Evolutionary conservation across 2,329 filamentous ascomycete species (phyloP).

Genomic region (Trichophyton schoenleinii): DNA sequence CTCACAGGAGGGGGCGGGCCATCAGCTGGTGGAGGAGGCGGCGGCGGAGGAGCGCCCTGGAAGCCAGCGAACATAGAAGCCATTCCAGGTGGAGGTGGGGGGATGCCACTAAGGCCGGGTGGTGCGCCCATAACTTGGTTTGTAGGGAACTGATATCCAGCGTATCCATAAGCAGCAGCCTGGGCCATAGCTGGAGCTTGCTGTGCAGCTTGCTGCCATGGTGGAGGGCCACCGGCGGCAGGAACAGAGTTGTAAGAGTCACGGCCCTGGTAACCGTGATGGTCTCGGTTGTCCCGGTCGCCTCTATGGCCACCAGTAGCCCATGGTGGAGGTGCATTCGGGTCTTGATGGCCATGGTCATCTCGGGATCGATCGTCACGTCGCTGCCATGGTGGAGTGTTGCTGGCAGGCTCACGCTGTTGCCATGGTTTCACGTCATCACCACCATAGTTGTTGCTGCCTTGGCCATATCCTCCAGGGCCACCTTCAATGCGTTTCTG

Average conservation of each 20-base stretch:
- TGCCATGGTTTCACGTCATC: slow-evolving; percentile 72
- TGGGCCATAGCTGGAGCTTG: slow-evolving; percentile 28
- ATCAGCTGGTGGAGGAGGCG: slow-evolving; percentile 32
- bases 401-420: slow-evolving; percentile 64
- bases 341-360: slow-evolving; percentile 25
- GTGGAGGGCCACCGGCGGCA: slow-evolving; percentile 36
- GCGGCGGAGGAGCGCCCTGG: slow-evolving; percentile 24
- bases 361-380: slow-evolving; percentile 45
- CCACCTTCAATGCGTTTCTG: slow-evolving; percentile 79
- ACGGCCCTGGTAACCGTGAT: slow-evolving; percentile 22
- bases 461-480: slow-evolving; percentile 50
- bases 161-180: slow-evolving; percentile 46
- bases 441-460: slow-evolving; percentile 24
- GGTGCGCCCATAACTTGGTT: slow-evolving; percentile 40
- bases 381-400: slow-evolving; percentile 67
- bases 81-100: slow-evolving; percentile 41
- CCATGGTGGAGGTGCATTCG: slow-evolving; percentile 22
- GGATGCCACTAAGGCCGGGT: slow-evolving; percentile 47
- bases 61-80: slow-evolving; percentile 28
- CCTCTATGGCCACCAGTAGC: slow-evolving; percentile 18
- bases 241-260: slow-evolving; percentile 17
- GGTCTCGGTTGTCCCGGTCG: slow-evolving; percentile 31
- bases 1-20: slow-evolving; percentile 32
- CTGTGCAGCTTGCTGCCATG: slow-evolving; percentile 49
- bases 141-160: slow-evolving; percentile 38